Conservation (phyloP, 805 yeast species). For the Cyberlindnera samutprakarnensis region DNA sequence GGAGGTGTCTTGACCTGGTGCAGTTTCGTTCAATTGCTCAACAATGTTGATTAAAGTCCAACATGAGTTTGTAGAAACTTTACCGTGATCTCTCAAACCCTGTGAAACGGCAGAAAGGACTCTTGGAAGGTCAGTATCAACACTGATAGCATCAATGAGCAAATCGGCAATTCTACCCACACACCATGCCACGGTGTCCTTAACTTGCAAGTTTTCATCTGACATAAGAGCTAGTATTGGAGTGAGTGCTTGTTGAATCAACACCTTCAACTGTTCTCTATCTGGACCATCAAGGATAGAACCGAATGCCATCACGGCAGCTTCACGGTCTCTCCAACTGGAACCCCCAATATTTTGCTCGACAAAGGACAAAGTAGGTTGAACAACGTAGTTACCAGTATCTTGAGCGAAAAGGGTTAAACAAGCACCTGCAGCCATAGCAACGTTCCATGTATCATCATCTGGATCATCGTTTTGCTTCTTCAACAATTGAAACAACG, state of each 20-base stretch:
- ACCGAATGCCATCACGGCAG: slow-evolving; percentile 99
- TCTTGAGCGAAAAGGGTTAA: slow-evolving; percentile 88
- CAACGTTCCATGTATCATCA: slow-evolving; percentile 95
- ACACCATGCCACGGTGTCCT: slow-evolving; percentile 98
- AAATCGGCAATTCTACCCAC: slow-evolving; percentile 91
- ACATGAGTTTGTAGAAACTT: slow-evolving; percentile 93
- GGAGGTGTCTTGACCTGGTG: slow-evolving; percentile 37
- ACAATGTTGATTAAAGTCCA: slow-evolving; percentile 92
- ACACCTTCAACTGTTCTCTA: slow-evolving; percentile 51
- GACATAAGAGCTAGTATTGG: slow-evolving; percentile 69
- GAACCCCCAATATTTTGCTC: slow-evolving; percentile 55
- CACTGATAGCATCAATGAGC: slow-evolving; percentile 68
- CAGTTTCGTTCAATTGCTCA: slow-evolving; percentile 66
- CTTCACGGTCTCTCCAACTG: slow-evolving; percentile 87
- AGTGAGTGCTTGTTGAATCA: slow-evolving; percentile 75
- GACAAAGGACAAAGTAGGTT: slow-evolving; percentile 79
- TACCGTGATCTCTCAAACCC: slow-evolving; percentile 89
- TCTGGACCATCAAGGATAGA: slow-evolving; percentile 95
- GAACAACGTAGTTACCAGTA: slow-evolving; percentile 79
- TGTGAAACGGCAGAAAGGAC: slow-evolving; percentile 64
- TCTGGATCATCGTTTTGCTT: slow-evolving; percentile 90
- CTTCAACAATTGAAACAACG: slow-evolving; percentile 69
- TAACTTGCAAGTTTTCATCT: slow-evolving; percentile 76
- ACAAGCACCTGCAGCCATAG: slow-evolving; percentile 99
- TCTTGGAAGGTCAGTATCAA: slow-evolving; percentile 55